Evolutionary conservation across 2,329 filamentous ascomycete species (phyloP), one percentile per base, ranked within the genome.

Genomic region (Trichoderma oligosporum): DNA sequence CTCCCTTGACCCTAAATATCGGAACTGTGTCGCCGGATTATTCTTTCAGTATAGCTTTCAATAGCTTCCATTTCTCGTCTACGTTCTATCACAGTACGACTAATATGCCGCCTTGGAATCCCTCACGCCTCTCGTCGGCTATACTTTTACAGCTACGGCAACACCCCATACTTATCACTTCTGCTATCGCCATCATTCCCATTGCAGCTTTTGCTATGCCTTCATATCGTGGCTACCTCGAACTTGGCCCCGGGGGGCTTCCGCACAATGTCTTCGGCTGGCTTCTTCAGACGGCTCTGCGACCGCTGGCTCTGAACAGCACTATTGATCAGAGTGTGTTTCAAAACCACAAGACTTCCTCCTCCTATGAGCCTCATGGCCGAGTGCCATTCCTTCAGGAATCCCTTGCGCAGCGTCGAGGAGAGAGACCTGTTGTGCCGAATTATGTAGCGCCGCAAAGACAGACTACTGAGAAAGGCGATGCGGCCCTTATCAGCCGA

Each of bases 221-320:
- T 35, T 68, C 66, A 64, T 79, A 79, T 66, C 66, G 61, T 4
- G 68, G 66, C 46, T 79, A 67, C 64, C 68, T 75, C 14, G 70
- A 72, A 1, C 70, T 79, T 29, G 76, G 76, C 12, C 70, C 68
- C 3, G 76, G 77, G 57, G 76, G 76, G 14, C 57, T 77, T 0
- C 75, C 76, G 0, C 67, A 76, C 62, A 76, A 77, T 56, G 25
- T 71, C 25, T 29, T 66, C 18, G 77, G 77, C 29, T 79, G 73
- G 73, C 64, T 74, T 0, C 18, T 71, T 2, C 74, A 76, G 61
- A 61, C 66, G 7, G 12, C 62, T 4, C 51, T 72, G n/a, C 70
- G 70, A 55, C 60, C 66, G 2, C 18, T 76, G 16, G 68, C 71
- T 22, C 62, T 69, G 6, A 60, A 62, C 27, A 75, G 77, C 60